Evolutionary conservation across 2,329 filamentous ascomycete genomes (phyloP).

Genomic region (Fusarium oligoseptatum): DNA sequence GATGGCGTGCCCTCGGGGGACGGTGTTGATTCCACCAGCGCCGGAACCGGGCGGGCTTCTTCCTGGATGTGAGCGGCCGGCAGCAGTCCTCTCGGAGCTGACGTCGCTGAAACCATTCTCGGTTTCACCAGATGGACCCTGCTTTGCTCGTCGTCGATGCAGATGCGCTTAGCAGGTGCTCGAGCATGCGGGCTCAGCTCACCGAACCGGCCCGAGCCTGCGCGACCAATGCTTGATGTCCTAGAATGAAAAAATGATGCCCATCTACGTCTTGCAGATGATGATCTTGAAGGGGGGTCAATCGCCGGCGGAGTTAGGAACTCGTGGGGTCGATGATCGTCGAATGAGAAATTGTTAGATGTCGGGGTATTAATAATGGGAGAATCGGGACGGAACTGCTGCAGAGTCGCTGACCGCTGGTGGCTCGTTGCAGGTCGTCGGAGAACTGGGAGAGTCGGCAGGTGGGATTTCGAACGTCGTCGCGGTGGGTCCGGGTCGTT

Average conservation of each 20-base stretch:
- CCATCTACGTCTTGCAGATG: slow-evolving; percentile 54
- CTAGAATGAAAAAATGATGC: slow-evolving; percentile 69
- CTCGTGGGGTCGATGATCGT: slow-evolving; percentile 51
- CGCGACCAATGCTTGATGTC: slow-evolving; percentile 46
- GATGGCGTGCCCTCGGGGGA: slow-evolving; percentile 57
- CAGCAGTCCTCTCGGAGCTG: slow-evolving; percentile 39
- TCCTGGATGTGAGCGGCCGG: slow-evolving; percentile 44
- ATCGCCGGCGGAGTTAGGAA: slow-evolving; percentile 47
- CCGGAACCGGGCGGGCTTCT: slow-evolving; percentile 24
- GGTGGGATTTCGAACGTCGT: slow-evolving; percentile 69
- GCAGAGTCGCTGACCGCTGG: slow-evolving; percentile 79
- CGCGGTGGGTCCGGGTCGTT: slow-evolving; percentile 59
- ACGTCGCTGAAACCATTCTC: slow-evolving; percentile 50
- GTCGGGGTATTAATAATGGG: slow-evolving; percentile 42
- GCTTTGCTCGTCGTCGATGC: slow-evolving; percentile 39
- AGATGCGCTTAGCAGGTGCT: slow-evolving; percentile 47
- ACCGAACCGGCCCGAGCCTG: slow-evolving; percentile 42
- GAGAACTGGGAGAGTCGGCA: slow-evolving; percentile 74
- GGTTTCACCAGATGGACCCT: slow-evolving; percentile 54
- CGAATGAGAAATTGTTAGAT: slow-evolving; percentile 52
- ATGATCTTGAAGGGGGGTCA: slow-evolving; percentile 35
- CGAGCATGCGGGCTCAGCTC: slow-evolving; percentile 47
- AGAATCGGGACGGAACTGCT: slow-evolving; percentile 61
- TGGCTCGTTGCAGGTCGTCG: slow-evolving; percentile 84
- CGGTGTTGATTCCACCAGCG: slow-evolving; percentile 28